Base-by-base conservation (phyloP, 768 basidiomycete species). In the Clathrus columnatus region DNA sequence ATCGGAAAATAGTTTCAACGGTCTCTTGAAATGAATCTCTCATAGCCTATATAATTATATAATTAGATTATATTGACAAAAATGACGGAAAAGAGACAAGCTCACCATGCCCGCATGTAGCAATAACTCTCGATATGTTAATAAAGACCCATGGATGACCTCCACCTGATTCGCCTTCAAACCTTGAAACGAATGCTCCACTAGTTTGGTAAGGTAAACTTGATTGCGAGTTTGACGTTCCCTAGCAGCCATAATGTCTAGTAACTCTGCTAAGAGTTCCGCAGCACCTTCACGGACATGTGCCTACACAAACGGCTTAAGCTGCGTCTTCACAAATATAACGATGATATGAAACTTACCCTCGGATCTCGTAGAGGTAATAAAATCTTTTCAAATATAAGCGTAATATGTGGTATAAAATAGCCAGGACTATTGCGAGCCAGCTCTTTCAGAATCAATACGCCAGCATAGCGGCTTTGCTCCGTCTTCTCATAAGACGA, bases 201-300 rank as follows among this genome's bases (percentile, higher is more conserved):
- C 79, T n/a, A 98, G 87, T 73, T 86, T 86, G 59, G 74, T 70
- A 54, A 94, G 76, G 62, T 85, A 89, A 47, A 77, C 73, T 60
- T 6, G 69, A 62, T 74, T 85, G 51, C 76, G 79, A 0, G 77
- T 72, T 61, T 83, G 80, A 18, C 86, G 78, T 62, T 90, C 83
- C 64, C 91, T 73, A 60, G 79, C 74, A 24, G 81, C 80, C 8
- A 95, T 83, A 57, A 97, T 95, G 62, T 91, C 87, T 47, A 98
- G 71, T 67, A 93, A 95, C 1, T 87, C 88, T 0, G 92, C 91
- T n/a, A 99, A 75, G 4, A 98, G 78, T 61, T 95, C 91, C 0
- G 93, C 91, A 0, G 94, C 92, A 28, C 90, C 88, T 69, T 97
- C 95, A 55, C 95, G 75, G 11, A 97, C 91, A 65, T 91, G 86